phyloP scores from a whole-genome alignment of 345 rosid species.

The Corymbia maculata region DNA sequence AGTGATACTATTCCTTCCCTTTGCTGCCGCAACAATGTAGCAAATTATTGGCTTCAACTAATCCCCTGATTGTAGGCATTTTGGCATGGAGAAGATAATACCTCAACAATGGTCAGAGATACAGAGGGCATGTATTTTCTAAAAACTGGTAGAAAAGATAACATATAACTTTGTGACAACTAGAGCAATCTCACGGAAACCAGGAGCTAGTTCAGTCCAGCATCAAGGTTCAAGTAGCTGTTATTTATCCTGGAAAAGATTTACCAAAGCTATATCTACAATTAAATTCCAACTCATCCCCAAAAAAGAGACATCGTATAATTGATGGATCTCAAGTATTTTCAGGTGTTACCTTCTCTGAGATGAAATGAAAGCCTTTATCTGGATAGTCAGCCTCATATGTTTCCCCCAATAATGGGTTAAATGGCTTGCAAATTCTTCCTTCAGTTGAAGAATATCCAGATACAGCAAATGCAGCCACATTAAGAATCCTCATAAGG shows the following conservation, averaged over 20 bases:
- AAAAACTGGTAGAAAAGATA: background rate
- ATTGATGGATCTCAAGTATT: background rate
- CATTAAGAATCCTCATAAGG: slow-evolving; percentile 90
- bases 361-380: slow-evolving; percentile 83
- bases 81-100: background rate
- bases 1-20: background rate
- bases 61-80: background rate
- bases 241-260: background rate
- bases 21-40: background rate
- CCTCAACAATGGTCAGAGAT: background rate
- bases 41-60: background rate
- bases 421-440: slow-evolving; percentile 97
- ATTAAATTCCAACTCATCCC: background rate
- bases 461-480: slow-evolving; percentile 98
- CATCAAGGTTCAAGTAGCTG: background rate
- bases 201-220: background rate
- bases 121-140: background rate
- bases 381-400: slow-evolving; percentile 95
- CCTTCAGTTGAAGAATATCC: slow-evolving; percentile 99
- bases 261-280: background rate
- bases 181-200: background rate
- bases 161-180: background rate
- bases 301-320: background rate
- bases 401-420: slow-evolving; percentile 96
- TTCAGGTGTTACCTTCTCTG: slow-evolving; percentile 68